Percentiles rank a stretch among this genome's conserved stretches.
Evolutionary conservation across 495 filamentous ascomycete genomes (phyloP).

Genomic region (Penicillium salamii): DNA sequence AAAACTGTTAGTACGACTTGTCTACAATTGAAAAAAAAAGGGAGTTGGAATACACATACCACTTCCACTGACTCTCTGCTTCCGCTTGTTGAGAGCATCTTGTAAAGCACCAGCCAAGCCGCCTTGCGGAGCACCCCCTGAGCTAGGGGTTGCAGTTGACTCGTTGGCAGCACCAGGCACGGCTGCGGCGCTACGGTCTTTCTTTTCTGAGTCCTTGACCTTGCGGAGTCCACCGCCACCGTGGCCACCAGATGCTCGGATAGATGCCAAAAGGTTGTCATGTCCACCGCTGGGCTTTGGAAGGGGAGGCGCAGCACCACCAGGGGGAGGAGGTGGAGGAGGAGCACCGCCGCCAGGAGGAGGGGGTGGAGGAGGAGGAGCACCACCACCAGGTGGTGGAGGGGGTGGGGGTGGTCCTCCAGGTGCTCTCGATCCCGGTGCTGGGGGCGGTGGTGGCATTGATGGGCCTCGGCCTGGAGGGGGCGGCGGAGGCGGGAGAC

Average conservation of each 20-base stretch:
- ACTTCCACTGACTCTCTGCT: conserved; percentile 84
- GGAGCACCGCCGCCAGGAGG: conserved; percentile 47
- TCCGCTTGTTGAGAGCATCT: conserved; percentile 71
- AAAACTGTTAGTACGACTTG: conserved; percentile 26
- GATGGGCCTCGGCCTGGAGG: conserved; percentile 37
- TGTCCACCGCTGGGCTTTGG: conserved; percentile 52
- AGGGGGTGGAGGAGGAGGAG: conserved; percentile 45
- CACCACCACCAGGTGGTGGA: conserved; percentile 42
- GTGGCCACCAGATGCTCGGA: conserved; percentile 72
- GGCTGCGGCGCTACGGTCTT: conserved; percentile 72
- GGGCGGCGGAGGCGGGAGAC: conserved; percentile 24
- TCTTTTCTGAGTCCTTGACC: conserved; percentile 71
- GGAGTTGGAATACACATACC: conserved; percentile 66
- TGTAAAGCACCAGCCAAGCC: conserved; percentile 80
- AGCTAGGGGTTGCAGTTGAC: conserved; percentile 46
- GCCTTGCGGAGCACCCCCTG: conserved; percentile 55
- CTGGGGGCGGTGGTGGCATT: conserved; percentile 40
- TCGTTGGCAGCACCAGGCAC: conserved; percentile 59
- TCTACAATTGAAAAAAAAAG: not conserved
- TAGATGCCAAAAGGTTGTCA: conserved; percentile 74
- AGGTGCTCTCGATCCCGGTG: conserved; percentile 34
- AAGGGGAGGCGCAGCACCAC: conserved; percentile 57
- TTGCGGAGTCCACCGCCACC: conserved; percentile 71
- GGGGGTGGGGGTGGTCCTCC: conserved; percentile 50
- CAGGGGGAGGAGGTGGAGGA: conserved; percentile 68